These are phyloP conservation scores for Arthrocladium fulminans DNA, from an alignment of 2,329 filamentous ascomycete species.

Conservation along the genomic window DNA sequence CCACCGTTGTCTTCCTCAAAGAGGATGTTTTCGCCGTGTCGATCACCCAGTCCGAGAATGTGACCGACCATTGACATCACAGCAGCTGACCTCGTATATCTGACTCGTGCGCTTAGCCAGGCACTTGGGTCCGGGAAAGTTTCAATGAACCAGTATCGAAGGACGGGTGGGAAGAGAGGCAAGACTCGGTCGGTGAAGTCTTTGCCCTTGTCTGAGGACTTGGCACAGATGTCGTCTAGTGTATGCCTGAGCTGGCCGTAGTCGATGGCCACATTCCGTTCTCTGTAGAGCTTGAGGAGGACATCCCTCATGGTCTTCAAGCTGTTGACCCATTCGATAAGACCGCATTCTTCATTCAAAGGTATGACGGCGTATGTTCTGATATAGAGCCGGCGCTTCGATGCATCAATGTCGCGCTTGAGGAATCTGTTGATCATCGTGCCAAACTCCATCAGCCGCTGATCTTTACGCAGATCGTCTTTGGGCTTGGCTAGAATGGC, in stretches of 20 bases:
- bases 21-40: conserved; percentile 94
- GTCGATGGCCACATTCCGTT: conserved; percentile 56
- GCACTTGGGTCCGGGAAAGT: conserved; percentile 86
- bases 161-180: conserved; percentile 65
- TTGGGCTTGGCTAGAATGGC: conserved; percentile 94
- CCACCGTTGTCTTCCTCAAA: conserved; percentile 90
- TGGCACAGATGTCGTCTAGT: conserved; percentile 57
- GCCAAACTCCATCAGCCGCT: conserved; percentile 98
- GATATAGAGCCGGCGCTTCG: conserved; percentile 83
- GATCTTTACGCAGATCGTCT: conserved; percentile 93
- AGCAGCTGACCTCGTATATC: conserved; percentile 86
- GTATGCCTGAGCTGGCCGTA: conserved; percentile 56
- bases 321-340: conserved; percentile 97
- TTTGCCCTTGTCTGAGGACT: conserved; percentile 34
- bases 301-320: conserved; percentile 92
- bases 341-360: conserved; percentile 91
- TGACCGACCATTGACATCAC: conserved; percentile 99
- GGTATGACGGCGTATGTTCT: conserved; percentile 96
- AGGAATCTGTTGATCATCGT: conserved; percentile 93
- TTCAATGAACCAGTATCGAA: conserved; percentile 92
- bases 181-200: conserved; percentile 39
- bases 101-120: conserved; percentile 82
- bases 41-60: conserved; percentile 82
- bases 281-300: conserved; percentile 66
- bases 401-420: conserved; percentile 84